Evolutionary conservation across 352 stramenopile species (phyloP).

Genomic region (Globisporangium camurandrum): DNA sequence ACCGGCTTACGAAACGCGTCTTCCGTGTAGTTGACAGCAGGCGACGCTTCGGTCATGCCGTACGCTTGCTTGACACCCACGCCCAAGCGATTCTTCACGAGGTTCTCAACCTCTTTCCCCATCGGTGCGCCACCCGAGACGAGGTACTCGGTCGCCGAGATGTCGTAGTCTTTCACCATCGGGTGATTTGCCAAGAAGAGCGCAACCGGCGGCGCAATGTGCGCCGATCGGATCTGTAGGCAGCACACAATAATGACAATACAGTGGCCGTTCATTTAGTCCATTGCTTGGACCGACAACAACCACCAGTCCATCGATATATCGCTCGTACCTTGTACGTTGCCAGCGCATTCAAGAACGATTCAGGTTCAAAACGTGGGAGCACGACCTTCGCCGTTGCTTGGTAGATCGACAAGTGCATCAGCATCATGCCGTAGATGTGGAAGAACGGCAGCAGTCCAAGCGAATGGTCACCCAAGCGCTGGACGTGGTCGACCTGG

Average conservation of each 20-base stretch:
- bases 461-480: conserved; percentile 44
- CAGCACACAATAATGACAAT: too few species aligned
- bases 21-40: conserved; percentile 1
- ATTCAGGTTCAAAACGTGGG: conserved; percentile 84
- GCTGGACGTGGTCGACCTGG: conserved; percentile 65
- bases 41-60: conserved; percentile 46
- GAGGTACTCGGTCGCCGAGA: conserved; percentile 57
- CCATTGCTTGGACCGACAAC: neutral
- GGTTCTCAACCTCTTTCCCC: conserved; percentile 48
- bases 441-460: conserved; percentile 92
- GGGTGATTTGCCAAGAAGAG: conserved; percentile 79
- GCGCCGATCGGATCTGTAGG: conserved; percentile 24
- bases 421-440: conserved; percentile 88
- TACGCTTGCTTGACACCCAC: conserved; percentile 33
- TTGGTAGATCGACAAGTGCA: conserved; percentile 79
- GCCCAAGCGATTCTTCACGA: conserved; percentile 47
- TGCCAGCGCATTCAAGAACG: conserved; percentile 75
- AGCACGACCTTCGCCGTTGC: conserved; percentile 81
- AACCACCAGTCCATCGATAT: neutral
- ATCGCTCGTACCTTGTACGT: conserved; percentile 35
- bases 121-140: conserved; percentile 81
- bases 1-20: too few species aligned
- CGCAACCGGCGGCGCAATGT: conserved; percentile 85
- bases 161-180: conserved; percentile 83
- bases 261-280: neutral